Base-by-base conservation (phyloP, 192 early-diverging fungal species). In the Helicostylum pulchrum region DNA sequence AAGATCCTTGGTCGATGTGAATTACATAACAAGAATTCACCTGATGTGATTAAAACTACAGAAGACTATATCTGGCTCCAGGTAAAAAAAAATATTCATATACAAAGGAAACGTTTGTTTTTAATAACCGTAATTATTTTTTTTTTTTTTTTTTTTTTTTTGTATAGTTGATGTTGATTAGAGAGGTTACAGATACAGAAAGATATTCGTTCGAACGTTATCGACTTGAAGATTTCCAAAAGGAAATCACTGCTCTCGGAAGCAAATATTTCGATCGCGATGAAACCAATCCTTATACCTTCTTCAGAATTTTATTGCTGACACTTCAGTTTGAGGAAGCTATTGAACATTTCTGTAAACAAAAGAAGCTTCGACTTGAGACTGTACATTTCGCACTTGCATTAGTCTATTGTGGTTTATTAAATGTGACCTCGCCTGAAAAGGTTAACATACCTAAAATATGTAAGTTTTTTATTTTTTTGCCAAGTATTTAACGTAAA, bases 61-160 rank as follows among this genome's bases (percentile, higher is more conserved):
- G 94, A 99, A 70, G 96, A 99, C 62, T 98, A 92, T 70, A 66
- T 98, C 43, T 99, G 98, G 98, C 61, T 94, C 7, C 87, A 92
- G 73, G 83, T 85, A 70, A 51, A n/a, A n/a, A n/a, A n/a, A n/a
- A n/a, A 26, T 42, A 45, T 21, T 14, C 23, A 20, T 12, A 62
- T 20, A 34, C 20, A 10, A 10, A 19, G 7, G 52, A 53, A n/a
- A 53, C 31, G n/a, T 32, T 3, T 54, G 1, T 47, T 34, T 12
- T 53, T 54, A 26, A 26, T 26, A 26, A 26, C 26, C 2, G 26
- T 26, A 26, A 26, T 26, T n/a, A n/a, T n/a, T n/a, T n/a, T n/a
- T n/a, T n/a, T n/a, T n/a, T n/a, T n/a, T n/a, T 59, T 11, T 15
- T 36, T 12, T 48, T 69, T 47, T 54, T 26, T 52, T 50, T 11